A percentile compares a stretch with the other conserved stretches of the same genome.
These are phyloP conservation scores for Allium sativum DNA, from an alignment of 106 monocot genomes.

Conservation along the genomic window DNA sequence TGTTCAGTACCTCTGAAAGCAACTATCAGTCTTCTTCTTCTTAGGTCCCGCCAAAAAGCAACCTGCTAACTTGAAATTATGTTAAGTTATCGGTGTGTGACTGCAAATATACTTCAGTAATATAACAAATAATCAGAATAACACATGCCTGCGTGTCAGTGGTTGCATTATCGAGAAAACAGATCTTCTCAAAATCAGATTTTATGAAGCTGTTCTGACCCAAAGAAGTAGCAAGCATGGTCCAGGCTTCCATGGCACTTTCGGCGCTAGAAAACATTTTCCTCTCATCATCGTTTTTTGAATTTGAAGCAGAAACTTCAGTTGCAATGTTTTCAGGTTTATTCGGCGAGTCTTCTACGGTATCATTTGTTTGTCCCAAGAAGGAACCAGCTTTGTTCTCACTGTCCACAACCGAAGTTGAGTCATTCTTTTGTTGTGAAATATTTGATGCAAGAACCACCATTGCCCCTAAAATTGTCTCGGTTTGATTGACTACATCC, in stretches of 20 bases:
- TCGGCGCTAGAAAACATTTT: conserved; percentile 81
- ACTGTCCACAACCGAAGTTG: not conserved
- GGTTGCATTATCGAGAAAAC: conserved; percentile 86
- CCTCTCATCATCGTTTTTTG: conserved; percentile 38
- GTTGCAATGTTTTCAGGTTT: conserved; percentile 6
- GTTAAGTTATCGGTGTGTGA: not conserved
- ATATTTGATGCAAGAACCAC: conserved; percentile 45
- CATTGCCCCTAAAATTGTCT: conserved; percentile 73
- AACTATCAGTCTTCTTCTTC: conserved; percentile 60
- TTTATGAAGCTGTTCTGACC: conserved; percentile 85
- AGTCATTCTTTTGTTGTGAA: conserved; percentile 35
- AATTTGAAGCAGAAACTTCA: conserved; percentile 18
- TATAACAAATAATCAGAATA: not conserved
- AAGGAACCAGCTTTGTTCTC: conserved; percentile 8
- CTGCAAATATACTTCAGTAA: not conserved
- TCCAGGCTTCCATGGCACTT: conserved; percentile 99
- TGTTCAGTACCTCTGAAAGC: conserved; percentile 98
- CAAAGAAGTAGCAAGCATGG: conserved; percentile 88
- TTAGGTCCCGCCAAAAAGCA: conserved; percentile 83
- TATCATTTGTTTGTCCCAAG: conserved; percentile 12
- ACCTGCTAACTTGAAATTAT: conserved; percentile 36
- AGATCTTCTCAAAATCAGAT: conserved; percentile 95
- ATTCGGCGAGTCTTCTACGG: conserved; percentile 5
- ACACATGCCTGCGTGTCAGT: conserved; percentile 81
- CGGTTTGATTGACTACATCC: conserved; percentile 70